phyloP scores from a whole-genome alignment of 2,329 filamentous ascomycete genomes.

The Trichophyton mentagrophytes region DNA sequence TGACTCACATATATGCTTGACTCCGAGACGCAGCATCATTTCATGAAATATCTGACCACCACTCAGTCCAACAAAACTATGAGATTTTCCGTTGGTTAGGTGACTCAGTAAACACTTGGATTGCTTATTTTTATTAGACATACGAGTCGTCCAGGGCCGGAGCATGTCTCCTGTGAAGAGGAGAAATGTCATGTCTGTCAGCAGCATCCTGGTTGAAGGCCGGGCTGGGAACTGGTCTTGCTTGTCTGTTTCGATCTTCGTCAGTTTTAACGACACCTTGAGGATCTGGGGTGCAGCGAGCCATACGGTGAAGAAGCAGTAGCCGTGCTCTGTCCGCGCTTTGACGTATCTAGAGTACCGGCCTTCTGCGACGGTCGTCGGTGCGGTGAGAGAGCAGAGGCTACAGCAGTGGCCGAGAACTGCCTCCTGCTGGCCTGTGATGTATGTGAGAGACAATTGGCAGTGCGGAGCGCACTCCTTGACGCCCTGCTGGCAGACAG shows the following conservation, averaged over 20 bases:
- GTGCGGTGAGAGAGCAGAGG: constrained; percentile 36
- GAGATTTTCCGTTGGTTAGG: constrained; percentile 9
- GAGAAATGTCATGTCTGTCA: constrained; percentile 52
- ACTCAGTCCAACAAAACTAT: constrained; percentile 83
- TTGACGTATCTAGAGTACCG: constrained; percentile 21
- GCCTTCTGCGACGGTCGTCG: constrained; percentile 28
- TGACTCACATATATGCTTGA: constrained; percentile 85
- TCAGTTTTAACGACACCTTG: constrained; percentile 9
- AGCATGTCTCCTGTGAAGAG: constrained; percentile 48
- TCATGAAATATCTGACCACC: constrained; percentile 97
- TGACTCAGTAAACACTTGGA: not conserved
- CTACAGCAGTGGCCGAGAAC: constrained; percentile 35
- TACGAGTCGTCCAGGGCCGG: constrained; percentile 71
- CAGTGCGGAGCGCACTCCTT: constrained; percentile 34
- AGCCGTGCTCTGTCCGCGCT: constrained; percentile 37
- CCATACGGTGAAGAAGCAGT: constrained; percentile 43
- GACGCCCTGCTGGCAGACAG: constrained; percentile 35
- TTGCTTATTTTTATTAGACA: constrained; percentile 23
- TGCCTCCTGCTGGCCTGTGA: constrained; percentile 29
- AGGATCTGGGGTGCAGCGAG: constrained; percentile 14
- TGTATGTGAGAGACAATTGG: constrained; percentile 30
- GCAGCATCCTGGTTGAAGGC: constrained; percentile 42
- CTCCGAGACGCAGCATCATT: constrained; percentile 89
- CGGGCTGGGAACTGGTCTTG: constrained; percentile 50
- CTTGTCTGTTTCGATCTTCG: constrained; percentile 31